phyloP scores from a whole-genome alignment of 345 rosid species.

The Sisymbrium irio region DNA sequence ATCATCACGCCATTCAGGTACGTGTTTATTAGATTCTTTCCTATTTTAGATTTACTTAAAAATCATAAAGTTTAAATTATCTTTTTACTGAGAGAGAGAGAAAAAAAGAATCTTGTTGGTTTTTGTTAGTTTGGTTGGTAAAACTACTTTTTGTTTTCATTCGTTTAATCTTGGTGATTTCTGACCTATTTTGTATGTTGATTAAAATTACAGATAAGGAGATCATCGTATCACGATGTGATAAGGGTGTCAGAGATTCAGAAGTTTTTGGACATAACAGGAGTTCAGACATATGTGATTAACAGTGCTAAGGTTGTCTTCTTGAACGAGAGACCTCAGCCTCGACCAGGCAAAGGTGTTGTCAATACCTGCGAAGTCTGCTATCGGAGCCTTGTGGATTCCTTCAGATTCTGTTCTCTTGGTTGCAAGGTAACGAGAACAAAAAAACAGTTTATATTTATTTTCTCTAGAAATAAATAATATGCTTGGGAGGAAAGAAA shows the following conservation, averaged over 20 bases:
- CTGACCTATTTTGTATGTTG: background rate
- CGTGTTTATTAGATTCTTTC: background rate
- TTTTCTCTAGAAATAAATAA: background rate
- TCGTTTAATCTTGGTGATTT: background rate
- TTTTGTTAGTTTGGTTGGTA: conserved; percentile 7
- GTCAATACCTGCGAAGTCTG: conserved; percentile 90
- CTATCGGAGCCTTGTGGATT: conserved; percentile 87
- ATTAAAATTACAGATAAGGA: conserved; percentile 63
- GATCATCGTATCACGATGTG: conserved; percentile 98
- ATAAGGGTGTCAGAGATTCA: conserved; percentile 88
- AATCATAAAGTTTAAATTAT: background rate
- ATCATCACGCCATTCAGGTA: conserved; percentile 87
- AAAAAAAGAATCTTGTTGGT: background rate
- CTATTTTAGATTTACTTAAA: background rate
- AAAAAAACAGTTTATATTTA: background rate
- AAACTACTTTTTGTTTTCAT: background rate
- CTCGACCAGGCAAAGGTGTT: conserved; percentile 94
- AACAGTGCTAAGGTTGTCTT: conserved; percentile 97
- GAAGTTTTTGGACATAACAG: conserved; percentile 80
- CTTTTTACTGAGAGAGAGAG: background rate
- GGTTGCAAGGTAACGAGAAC: conserved; percentile 78
- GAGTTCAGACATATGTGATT: conserved; percentile 93
- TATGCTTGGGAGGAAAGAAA: background rate
- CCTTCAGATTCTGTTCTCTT: conserved; percentile 95
- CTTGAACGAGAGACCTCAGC: conserved; percentile 97